These are phyloP conservation scores for Mycocentrospora acerina DNA, from an alignment of 2,329 filamentous ascomycete species.

Conservation along the genomic window DNA sequence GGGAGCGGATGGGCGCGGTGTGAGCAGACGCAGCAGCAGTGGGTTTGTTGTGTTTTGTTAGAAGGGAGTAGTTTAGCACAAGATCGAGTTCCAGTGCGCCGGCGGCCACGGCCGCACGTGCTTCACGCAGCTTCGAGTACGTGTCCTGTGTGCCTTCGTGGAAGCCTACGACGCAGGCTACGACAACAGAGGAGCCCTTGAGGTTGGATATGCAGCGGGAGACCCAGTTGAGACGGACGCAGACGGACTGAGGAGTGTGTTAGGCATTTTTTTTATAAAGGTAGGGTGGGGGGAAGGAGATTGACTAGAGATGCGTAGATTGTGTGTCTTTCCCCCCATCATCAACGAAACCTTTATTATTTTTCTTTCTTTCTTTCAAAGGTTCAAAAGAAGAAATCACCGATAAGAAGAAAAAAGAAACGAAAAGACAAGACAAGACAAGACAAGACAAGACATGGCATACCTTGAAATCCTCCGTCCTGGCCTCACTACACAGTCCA, in stretches of 20 bases:
- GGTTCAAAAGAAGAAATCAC: no score
- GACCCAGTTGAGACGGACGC: slow-evolving; percentile 58
- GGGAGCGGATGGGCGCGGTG: slow-evolving; percentile 9
- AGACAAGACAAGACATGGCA: no score
- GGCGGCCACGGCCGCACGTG: slow-evolving; percentile 49
- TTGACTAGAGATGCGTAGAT: no score
- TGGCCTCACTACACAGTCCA: slow-evolving; percentile 57
- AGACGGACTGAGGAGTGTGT: slow-evolving; percentile 51
- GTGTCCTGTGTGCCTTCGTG: slow-evolving; percentile 60
- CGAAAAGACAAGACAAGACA: not conserved
- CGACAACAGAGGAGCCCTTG: slow-evolving; percentile 49
- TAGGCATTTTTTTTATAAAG: slow-evolving; percentile 1
- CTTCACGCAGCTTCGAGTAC: slow-evolving; percentile 54
- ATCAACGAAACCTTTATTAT: no score
- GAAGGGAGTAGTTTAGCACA: slow-evolving; percentile 57
- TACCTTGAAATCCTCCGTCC: slow-evolving; percentile 49
- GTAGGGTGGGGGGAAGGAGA: no score
- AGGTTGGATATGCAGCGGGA: slow-evolving; percentile 52
- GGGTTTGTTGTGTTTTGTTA: slow-evolving; percentile 39
- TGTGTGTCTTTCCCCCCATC: no score
- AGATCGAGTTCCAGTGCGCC: slow-evolving; percentile 61
- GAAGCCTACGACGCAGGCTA: slow-evolving; percentile 62
- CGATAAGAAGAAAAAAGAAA: no score
- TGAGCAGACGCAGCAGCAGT: not conserved
- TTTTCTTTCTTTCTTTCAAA: not conserved